phyloP scores from a whole-genome alignment of 768 basidiomycete species.

The Boletus speciosus region DNA sequence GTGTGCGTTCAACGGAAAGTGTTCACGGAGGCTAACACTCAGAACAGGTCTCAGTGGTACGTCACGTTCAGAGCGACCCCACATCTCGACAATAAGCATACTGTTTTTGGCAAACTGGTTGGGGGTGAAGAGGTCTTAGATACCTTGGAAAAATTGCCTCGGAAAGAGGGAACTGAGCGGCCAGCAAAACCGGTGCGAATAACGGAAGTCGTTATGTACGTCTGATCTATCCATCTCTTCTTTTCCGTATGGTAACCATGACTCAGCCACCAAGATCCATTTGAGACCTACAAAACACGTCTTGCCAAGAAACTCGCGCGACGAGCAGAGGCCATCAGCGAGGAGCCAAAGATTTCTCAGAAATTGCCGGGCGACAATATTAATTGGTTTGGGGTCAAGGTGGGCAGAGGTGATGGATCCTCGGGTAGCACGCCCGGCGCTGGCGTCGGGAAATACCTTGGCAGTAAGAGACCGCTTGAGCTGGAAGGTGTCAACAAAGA shows the following conservation, averaged over 20 bases:
- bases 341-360: constrained; percentile 33
- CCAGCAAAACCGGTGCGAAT: constrained; percentile 85
- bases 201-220: constrained; percentile 82
- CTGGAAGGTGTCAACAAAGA: constrained; percentile 17
- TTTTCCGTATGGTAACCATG: constrained; percentile 6
- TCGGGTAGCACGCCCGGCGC: constrained; percentile 28
- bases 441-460: constrained; percentile 80
- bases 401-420: constrained; percentile 48
- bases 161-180: constrained; percentile 82
- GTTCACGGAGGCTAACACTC: neutral
- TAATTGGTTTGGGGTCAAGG: constrained; percentile 89
- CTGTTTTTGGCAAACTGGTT: constrained; percentile 95
- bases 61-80: constrained; percentile 81
- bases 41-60: constrained; percentile 81
- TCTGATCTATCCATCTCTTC: constrained; percentile 7
- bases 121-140: constrained; percentile 91
- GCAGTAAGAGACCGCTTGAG: constrained; percentile 46
- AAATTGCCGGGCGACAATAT: constrained; percentile 64
- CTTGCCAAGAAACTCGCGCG: constrained; percentile 71
- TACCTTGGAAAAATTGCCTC: constrained; percentile 74
- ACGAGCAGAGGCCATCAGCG: constrained; percentile 29
- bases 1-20: constrained; percentile 11
- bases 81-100: constrained; percentile 90
- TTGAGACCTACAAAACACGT: constrained; percentile 86
- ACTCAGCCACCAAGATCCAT: constrained; percentile 86